phyloP scores from a whole-genome alignment of 176 grass and related monocot genomes.

The Cocos nucifera region DNA sequence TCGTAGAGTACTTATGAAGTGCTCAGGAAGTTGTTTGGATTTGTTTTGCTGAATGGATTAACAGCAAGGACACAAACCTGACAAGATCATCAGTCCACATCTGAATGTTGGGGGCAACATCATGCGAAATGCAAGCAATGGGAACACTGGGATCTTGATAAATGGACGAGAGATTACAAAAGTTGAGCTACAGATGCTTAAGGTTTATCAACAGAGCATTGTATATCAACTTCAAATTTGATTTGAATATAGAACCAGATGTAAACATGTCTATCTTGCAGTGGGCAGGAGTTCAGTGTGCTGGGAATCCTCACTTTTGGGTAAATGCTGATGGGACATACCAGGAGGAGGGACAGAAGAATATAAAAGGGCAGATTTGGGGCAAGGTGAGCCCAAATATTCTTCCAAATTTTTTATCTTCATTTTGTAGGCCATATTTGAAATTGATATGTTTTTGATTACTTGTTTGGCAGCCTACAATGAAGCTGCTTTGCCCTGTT shows the following conservation, averaged over 20 bases:
- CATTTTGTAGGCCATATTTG: conserved; percentile 1
- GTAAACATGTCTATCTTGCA: conserved; percentile 28
- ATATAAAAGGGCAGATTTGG: conserved; percentile 88
- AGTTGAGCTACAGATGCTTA: conserved; percentile 85
- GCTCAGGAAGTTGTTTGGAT: not conserved
- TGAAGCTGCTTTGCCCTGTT: conserved; percentile 91
- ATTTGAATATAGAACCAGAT: conserved; percentile 8
- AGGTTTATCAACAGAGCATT: conserved; percentile 29
- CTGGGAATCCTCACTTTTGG: conserved; percentile 99
- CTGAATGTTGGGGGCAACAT: conserved; percentile 67
- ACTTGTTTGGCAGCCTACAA: conserved; percentile 55
- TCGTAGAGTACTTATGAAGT: not conserved
- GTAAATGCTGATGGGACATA: conserved; percentile 93
- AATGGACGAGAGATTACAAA: conserved; percentile 98
- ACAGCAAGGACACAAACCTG: conserved; percentile 90
- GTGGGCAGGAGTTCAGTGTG: conserved; percentile 97
- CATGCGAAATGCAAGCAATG: conserved; percentile 71
- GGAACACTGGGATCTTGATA: conserved; percentile 78
- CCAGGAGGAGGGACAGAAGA: conserved; percentile 96
- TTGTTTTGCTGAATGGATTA: not conserved
- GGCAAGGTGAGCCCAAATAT: conserved; percentile 46
- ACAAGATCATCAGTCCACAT: conserved; percentile 78
- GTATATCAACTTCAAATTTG: not conserved
- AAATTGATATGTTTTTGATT: conserved; percentile 7
- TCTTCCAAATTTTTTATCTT: too few relatives aligned